These are phyloP conservation scores for Lentinula boryana DNA, from an alignment of 768 basidiomycete genomes.

Conservation along the genomic window DNA sequence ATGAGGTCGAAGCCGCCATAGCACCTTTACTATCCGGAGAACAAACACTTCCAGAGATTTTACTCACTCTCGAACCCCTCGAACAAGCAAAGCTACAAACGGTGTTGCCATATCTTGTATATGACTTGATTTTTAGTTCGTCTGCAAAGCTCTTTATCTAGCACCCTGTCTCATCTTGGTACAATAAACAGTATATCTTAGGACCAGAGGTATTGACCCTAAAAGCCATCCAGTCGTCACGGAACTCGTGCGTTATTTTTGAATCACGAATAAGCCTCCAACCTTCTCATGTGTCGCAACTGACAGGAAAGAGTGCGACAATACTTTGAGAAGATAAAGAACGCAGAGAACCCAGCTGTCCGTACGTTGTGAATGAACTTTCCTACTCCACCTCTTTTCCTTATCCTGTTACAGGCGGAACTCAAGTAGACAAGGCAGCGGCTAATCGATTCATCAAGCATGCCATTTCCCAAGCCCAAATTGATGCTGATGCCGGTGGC, in stretches of 20 bases:
- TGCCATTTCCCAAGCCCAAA: constrained; percentile 63
- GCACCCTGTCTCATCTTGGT: not conserved
- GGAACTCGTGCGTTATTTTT: constrained; percentile 49
- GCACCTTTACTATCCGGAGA: constrained; percentile 51
- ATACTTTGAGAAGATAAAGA: constrained; percentile 80
- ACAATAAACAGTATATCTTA: constrained; percentile 61
- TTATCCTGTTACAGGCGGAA: constrained; percentile 24
- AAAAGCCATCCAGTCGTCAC: constrained; percentile 68
- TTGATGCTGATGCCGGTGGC: constrained; percentile 27
- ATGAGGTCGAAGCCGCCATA: constrained; percentile 61
- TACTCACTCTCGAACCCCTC: constrained; percentile 59
- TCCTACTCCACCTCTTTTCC: not conserved
- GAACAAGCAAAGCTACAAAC: constrained; percentile 82
- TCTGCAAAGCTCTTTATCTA: constrained; percentile 4
- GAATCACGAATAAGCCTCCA: not conserved
- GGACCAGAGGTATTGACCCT: constrained; percentile 74
- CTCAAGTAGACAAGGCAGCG: constrained; percentile 70
- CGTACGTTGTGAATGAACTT: constrained; percentile 31
- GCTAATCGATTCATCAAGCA: constrained; percentile 81
- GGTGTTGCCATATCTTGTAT: constrained; percentile 73
- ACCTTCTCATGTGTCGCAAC: not conserved
- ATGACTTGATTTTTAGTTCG: constrained; percentile 83
- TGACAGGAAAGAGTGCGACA: constrained; percentile 66
- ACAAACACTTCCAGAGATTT: constrained; percentile 61
- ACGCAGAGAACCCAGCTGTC: constrained; percentile 62